Evolutionary conservation across 2,329 filamentous ascomycete species (phyloP).

Genomic region (Tolypocladium nubicola): DNA sequence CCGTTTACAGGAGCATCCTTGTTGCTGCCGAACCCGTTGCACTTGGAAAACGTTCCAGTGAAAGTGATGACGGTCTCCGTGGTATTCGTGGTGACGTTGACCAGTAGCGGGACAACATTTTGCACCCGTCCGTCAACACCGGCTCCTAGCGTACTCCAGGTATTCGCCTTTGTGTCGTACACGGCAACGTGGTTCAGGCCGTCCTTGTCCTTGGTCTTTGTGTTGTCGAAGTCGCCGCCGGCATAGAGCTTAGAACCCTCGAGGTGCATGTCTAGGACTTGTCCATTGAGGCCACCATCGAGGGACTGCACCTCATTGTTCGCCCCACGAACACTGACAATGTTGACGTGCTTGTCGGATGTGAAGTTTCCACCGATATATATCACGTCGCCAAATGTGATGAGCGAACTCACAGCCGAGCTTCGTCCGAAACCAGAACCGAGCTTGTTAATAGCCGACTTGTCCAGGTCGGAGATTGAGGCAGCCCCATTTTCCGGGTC

Average conservation of each 20-base stretch:
- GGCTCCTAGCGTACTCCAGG: conserved; percentile 71
- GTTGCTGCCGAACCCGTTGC: conserved; percentile 58
- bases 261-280: conserved; percentile 61
- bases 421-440: conserved; percentile 56
- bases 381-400: conserved; percentile 49
- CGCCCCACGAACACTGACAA: conserved; percentile 57
- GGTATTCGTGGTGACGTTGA: conserved; percentile 63
- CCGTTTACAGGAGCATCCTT: conserved; percentile 53
- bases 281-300: conserved; percentile 67
- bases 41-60: conserved; percentile 66
- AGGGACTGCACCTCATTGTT: conserved; percentile 51
- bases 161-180: conserved; percentile 57
- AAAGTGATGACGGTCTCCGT: conserved; percentile 69
- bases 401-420: conserved; percentile 63
- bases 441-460: conserved; percentile 67
- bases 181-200: conserved; percentile 67
- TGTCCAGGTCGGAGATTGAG: conserved; percentile 51
- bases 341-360: conserved; percentile 56
- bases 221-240: conserved; percentile 76
- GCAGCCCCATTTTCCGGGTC: conserved; percentile 48
- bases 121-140: conserved; percentile 75
- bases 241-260: conserved; percentile 62
- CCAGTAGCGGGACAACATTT: conserved; percentile 61
- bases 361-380: conserved; percentile 84
- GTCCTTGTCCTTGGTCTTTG: conserved; percentile 46